A percentile compares a stretch with the other conserved stretches of the same genome.
Conservation (phyloP, 1,284 basidiomycete species). For the Cyathus olla region DNA sequence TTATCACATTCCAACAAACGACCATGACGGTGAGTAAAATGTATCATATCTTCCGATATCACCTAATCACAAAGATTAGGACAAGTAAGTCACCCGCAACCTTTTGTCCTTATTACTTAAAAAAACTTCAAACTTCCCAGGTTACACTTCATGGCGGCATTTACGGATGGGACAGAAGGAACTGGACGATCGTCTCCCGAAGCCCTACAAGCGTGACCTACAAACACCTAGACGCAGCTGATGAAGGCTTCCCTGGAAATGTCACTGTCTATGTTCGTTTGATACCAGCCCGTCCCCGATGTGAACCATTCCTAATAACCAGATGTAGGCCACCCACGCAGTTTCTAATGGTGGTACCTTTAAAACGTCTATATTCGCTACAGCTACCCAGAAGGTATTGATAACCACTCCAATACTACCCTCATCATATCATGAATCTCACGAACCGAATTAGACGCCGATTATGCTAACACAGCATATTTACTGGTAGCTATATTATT, state of each 20-base stretch:
- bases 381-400: slow-evolving; percentile 54
- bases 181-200: slow-evolving; percentile 60
- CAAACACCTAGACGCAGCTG: slow-evolving; percentile 59
- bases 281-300: not conserved
- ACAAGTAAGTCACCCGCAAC: slow-evolving; percentile 16
- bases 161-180: slow-evolving; percentile 65
- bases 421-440: no score
- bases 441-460: slow-evolving; percentile 53
- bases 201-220: slow-evolving; percentile 59
- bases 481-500: slow-evolving; percentile 52
- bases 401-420: no score
- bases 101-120: no score
- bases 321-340: slow-evolving; percentile 62
- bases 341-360: slow-evolving; percentile 59
- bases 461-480: slow-evolving; percentile 70
- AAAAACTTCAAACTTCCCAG: no score
- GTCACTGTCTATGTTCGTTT: slow-evolving; percentile 56
- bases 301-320: no score
- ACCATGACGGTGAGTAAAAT: slow-evolving; percentile 48
- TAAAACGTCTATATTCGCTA: slow-evolving; percentile 56
- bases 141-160: slow-evolving; percentile 66
- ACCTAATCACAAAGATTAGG: slow-evolving; percentile 18
- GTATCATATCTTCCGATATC: not conserved
- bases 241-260: slow-evolving; percentile 66
- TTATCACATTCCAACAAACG: slow-evolving; percentile 63